Evolutionary conservation across 2,329 filamentous ascomycete species (phyloP).

Genomic region (Phialemoniopsis sp.): DNA sequence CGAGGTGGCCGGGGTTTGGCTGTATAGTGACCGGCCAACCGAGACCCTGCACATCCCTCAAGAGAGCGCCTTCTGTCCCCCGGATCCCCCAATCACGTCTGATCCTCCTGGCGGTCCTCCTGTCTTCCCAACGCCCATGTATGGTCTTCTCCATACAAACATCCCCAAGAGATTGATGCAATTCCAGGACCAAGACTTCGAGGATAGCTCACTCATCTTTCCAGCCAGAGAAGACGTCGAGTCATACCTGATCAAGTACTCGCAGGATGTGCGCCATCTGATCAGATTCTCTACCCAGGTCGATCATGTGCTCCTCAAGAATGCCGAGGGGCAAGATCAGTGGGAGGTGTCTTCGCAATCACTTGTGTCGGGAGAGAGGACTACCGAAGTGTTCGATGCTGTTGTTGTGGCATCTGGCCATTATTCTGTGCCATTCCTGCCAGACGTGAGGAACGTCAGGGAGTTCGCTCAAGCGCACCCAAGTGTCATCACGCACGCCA

Average conservation of each 20-base stretch:
- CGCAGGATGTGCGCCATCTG: constrained; percentile 60
- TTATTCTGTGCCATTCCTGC: constrained; percentile 66
- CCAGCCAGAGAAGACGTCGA: constrained; percentile 69
- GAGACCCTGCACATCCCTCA: constrained; percentile 59
- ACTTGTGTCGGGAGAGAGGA: constrained; percentile 34
- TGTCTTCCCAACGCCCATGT: constrained; percentile 78
- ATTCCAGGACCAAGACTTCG: constrained; percentile 68
- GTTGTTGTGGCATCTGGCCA: constrained; percentile 74
- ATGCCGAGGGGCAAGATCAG: constrained; percentile 28
- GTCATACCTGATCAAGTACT: constrained; percentile 70
- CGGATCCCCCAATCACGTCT: constrained; percentile 58
- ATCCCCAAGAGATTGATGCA: constrained; percentile 79
- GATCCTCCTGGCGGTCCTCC: constrained; percentile 31
- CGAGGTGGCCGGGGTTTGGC: constrained; percentile 80
- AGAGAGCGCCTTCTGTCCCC: constrained; percentile 56
- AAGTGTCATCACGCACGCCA: constrained; percentile 66
- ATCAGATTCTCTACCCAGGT: constrained; percentile 72
- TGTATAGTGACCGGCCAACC: constrained; percentile 57
- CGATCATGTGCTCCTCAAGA: constrained; percentile 44
- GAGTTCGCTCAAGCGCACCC: constrained; percentile 58
- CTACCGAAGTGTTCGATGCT: constrained; percentile 61
- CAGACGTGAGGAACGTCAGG: constrained; percentile 54
- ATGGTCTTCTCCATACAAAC: constrained; percentile 80
- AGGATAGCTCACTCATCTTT: constrained; percentile 63
- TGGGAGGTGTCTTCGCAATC: constrained; percentile 61